Evolutionary conservation across 2,329 filamentous ascomycete species (phyloP), one percentile per base, ranked within the genome.

Genomic region (Atkinsonella texensis): DNA sequence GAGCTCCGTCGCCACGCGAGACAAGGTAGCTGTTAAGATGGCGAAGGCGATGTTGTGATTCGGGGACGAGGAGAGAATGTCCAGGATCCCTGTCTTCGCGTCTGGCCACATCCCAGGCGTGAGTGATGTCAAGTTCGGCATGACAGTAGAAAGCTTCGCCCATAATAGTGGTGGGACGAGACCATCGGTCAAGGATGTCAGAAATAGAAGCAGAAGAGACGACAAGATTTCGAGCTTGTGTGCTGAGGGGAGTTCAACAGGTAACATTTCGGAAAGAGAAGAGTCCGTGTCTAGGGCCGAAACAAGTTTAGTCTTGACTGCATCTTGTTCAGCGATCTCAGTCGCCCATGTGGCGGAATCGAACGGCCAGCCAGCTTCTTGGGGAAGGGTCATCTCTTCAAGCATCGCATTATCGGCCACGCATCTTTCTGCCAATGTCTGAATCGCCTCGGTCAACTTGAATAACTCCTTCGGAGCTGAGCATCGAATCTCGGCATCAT

Each of bases 381-480:
- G 67, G 0, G 80, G 79, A 2, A 81, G 63, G 20, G 67, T 62
- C 52, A 70, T 69, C 11, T 76, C 71, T 31, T 79, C 75, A 2
- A 84, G 66, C 74, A 84, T 84, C 50, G 77, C 77, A 54, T 78
- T 75, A 48, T 84, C 81, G 0, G 81, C 81, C 8, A 78, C 64
- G 28, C 71, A 74, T 18, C 79, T 73, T 57, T 81, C 80, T 3
- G 73, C 74, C 41, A 81, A 67, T 7, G 66, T 72, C 59, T 80
- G 79, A 15, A 95, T 76, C 11, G 83, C 80, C 65, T 95, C 88
- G 5, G 89, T 96, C 61, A 98, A 78, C 63, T 84, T 84, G 68
- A 95, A 94, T 9, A 97, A 74, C 66, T 96, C 91, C 54, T 87
- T 83, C 1, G 93, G 91, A 1, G 89, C 89, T 11, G 89, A 91